These are phyloP conservation scores for Sporisorium sorghi DNA, from an alignment of 1,284 basidiomycete species.

Conservation along the genomic window DNA sequence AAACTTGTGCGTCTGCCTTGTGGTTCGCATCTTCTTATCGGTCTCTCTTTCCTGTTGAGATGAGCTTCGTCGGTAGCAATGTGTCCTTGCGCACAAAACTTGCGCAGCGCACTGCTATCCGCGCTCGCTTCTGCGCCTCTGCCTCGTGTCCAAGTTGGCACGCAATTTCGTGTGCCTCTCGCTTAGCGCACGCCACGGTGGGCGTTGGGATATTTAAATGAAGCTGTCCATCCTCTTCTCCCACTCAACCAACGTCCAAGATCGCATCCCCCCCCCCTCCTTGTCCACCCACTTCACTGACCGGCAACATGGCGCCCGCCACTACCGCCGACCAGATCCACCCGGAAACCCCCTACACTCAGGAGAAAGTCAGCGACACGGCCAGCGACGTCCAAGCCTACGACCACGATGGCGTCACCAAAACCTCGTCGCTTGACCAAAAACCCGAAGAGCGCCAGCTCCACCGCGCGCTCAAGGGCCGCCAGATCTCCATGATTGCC, in stretches of 20 bases:
- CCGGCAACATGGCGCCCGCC: conserved; percentile 9
- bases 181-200: conserved; percentile 7
- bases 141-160: conserved; percentile 1
- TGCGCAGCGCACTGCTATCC: not conserved
- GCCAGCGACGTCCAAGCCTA: conserved; percentile 35
- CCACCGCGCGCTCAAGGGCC: conserved; percentile 71
- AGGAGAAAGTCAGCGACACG: conserved; percentile 28
- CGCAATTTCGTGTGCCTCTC: conserved; percentile 4
- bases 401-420: conserved; percentile 22
- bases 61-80: too few relatives aligned
- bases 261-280: not conserved
- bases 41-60: not conserved
- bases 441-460: conserved; percentile 52
- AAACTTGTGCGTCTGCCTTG: not conserved
- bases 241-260: not conserved
- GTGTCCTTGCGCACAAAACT: not conserved
- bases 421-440: conserved; percentile 16
- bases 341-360: conserved; percentile 14
- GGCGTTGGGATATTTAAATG: not conserved
- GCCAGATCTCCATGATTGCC: conserved; percentile 76
- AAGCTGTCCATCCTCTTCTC: not conserved
- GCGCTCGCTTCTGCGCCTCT: not conserved
- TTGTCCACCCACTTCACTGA: not conserved
- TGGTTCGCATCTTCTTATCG: not conserved
- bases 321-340: conserved; percentile 16